Evolutionary conservation across 176 grass and related monocot genomes (phyloP).

Genomic region (Oryza brachyantha): DNA sequence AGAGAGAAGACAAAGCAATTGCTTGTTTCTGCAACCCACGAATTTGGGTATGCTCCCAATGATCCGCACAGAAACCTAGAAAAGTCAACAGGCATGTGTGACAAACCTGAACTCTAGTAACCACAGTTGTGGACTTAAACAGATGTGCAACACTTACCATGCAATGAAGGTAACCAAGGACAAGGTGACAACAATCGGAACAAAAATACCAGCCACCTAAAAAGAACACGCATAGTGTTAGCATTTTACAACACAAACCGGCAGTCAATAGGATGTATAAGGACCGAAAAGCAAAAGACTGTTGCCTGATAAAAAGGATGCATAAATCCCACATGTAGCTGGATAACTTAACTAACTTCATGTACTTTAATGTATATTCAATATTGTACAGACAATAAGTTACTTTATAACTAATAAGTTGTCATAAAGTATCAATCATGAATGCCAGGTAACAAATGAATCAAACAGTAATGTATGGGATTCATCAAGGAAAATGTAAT

Average conservation of each 20-base stretch:
- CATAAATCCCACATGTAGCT: background rate
- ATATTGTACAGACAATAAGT: background rate
- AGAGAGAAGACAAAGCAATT: conserved; percentile 76
- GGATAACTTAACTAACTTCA: background rate
- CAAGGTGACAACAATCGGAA: conserved; percentile 87
- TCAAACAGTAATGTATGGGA: background rate
- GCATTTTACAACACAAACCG: background rate
- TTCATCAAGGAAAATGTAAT: background rate
- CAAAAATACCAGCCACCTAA: conserved; percentile 87
- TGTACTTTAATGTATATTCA: background rate
- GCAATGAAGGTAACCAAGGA: conserved; percentile 85
- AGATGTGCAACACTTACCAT: conserved; percentile 59
- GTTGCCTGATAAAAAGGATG: background rate
- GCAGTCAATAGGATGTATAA: background rate
- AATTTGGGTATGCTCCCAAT: conserved; percentile 88
- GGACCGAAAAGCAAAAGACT: background rate
- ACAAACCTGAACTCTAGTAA: conserved; percentile 7
- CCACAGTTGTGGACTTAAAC: background rate
- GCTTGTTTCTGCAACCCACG: conserved; percentile 73
- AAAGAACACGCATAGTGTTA: conserved; percentile 19
- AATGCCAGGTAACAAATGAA: conserved; percentile 8
- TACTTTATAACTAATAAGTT: background rate
- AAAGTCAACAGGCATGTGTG: conserved; percentile 17
- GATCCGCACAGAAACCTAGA: conserved; percentile 89
- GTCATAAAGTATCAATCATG: background rate